Base-by-base conservation (phyloP, 208 protist genomes). In the Zelonia costaricensis region DNA sequence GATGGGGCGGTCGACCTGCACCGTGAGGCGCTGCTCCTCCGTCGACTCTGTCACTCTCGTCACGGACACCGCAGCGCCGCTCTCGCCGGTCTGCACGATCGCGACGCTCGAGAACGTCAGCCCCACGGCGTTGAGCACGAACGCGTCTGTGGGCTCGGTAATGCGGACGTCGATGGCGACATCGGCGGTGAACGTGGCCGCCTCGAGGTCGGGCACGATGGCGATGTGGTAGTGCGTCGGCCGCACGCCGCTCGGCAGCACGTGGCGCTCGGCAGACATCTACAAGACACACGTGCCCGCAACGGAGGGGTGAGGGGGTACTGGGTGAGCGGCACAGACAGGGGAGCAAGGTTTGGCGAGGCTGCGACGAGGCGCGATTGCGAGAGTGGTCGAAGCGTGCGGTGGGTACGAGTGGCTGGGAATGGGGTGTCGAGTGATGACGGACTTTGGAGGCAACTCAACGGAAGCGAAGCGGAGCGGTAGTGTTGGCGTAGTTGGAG, bases 121-220 rank as follows among this genome's bases (percentile, higher is more conserved):
- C 15, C 83, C 86, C 25, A 74, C 68, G 6, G 78, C 77, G 52
- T 95, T 89, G 22, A 95, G 73, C n/a, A 74, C 80, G 46, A 95
- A 87, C 22, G 51, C 61, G 22, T 33, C 51, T 22, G 76, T 69
- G 6, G 58, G 31, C 30, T 62, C 58, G 2, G 25, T 38, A 12
- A 59, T 39, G 22, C 31, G 31, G 7, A 92, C 31, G 16, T 83
- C 40, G 44, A 95, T 90, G 10, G 56, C 63, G 28, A 95, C 84
- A 23, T 60, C 52, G 9, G 84, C 86, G 4, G 43, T 36, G 65
- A 93, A 95, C n/a, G 72, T 76, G 52, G 89, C 86, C 15, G 55
- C 47, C 10, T 82, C 77, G 25, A 95, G 82, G 35, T 91, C 76
- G n/a, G 75, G 75, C 3, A 44, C 59, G 27, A 95, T 70, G 56